A percentile compares a stretch with the other conserved stretches of the same genome.
phyloP scores from a whole-genome alignment of 306 rosid genomes.

The Medicago truncatula region MtrunA17r5.0-ANR NC_053049.1:42568501-42569000 shows the following conservation, averaged over 20 bases:
- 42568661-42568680: conserved; percentile 24
- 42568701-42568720: conserved; percentile 2
- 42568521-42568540: too few species aligned
- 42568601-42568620: neutral
- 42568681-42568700: conserved; percentile 35
- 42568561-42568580: neutral
- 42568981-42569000: neutral
- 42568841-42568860: conserved; percentile 29
- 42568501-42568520: neutral
- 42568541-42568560: neutral
- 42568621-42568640: neutral
- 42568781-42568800: conserved; percentile 49
- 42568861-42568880: conserved; percentile 49
- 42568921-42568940: conserved; percentile 5
- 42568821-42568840: neutral
- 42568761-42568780: conserved; percentile 73
- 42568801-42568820: conserved; percentile 17
- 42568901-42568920: conserved; percentile 13
- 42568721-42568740: conserved; percentile 47
- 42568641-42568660: conserved; percentile 49
- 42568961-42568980: neutral
- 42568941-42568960: conserved; percentile 16
- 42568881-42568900: conserved; percentile 37
- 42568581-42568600: neutral
- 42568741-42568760: conserved; percentile 63